These are phyloP conservation scores for Chaetomiaceae sp. DNA, from an alignment of 2,329 filamentous ascomycete genomes.

Conservation along the genomic window DNA sequence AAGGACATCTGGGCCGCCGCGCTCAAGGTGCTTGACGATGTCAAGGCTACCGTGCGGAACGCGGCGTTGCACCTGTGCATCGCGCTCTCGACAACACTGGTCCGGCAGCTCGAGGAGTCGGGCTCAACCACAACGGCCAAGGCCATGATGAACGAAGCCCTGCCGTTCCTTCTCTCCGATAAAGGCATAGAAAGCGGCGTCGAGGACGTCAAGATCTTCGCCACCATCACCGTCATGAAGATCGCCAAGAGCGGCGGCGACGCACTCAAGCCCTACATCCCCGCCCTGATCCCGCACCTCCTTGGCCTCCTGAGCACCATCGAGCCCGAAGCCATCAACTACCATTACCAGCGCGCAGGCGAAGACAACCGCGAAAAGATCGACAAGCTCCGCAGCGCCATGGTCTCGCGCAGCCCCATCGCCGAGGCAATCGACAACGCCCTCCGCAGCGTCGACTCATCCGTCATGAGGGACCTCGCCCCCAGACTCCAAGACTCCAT, in stretches of 20 bases:
- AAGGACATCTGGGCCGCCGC: slow-evolving; percentile 79
- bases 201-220: slow-evolving; percentile 80
- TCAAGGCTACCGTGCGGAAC: slow-evolving; percentile 82
- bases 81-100: slow-evolving; percentile 76
- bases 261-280: slow-evolving; percentile 73
- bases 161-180: slow-evolving; percentile 86
- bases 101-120: slow-evolving; percentile 78
- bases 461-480: slow-evolving; percentile 70
- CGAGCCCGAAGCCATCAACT: slow-evolving; percentile 86
- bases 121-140: slow-evolving; percentile 65
- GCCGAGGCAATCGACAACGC: slow-evolving; percentile 89
- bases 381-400: slow-evolving; percentile 77
- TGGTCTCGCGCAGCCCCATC: slow-evolving; percentile 80
- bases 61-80: slow-evolving; percentile 80
- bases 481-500: slow-evolving; percentile 72
- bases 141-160: slow-evolving; percentile 76
- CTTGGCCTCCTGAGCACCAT: slow-evolving; percentile 79
- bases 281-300: slow-evolving; percentile 74
- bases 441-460: slow-evolving; percentile 75
- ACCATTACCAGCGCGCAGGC: slow-evolving; percentile 83
- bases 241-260: slow-evolving; percentile 87
- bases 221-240: slow-evolving; percentile 77
- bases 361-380: slow-evolving; percentile 85
- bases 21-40: slow-evolving; percentile 91
- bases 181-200: slow-evolving; percentile 86